Evolutionary conservation across 2,329 filamentous ascomycete species (phyloP).

Genomic region (Torrubiella hemipterigena): DNA sequence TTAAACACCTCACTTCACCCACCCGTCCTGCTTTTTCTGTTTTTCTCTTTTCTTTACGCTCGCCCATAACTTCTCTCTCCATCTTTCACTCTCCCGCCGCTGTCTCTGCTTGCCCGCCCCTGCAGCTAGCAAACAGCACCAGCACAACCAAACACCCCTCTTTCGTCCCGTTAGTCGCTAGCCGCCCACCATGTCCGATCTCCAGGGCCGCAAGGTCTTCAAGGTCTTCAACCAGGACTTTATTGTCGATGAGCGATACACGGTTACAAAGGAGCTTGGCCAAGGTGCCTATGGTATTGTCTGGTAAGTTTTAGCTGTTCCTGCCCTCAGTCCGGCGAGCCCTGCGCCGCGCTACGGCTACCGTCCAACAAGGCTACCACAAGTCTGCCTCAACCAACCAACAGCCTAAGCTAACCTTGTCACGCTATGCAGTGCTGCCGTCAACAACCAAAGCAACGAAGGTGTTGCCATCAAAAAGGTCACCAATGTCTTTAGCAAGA

Average conservation of each 20-base stretch:
- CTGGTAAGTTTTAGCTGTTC: conserved; percentile 48
- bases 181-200: conserved; percentile 27
- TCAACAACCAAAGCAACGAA: conserved; percentile 81
- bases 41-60: conserved; percentile 6
- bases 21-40: too few relatives aligned
- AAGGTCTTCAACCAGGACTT: conserved; percentile 99
- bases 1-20: too few relatives aligned
- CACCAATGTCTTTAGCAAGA: conserved; percentile 99
- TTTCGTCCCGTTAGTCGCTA: too few relatives aligned
- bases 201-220: conserved; percentile 70
- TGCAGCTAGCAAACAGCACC: conserved; percentile 4
- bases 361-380: neutral
- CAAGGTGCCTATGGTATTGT: conserved; percentile 98
- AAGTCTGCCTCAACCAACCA: neutral
- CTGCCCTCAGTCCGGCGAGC: too few relatives aligned
- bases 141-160: conserved; percentile 4
- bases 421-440: conserved; percentile 58
- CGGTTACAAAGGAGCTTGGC: conserved; percentile 94
- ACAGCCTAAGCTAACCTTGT: conserved; percentile 2
- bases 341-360: conserved; percentile 1
- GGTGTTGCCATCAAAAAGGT: conserved; percentile 99
- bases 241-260: conserved; percentile 95
- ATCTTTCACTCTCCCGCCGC: too few relatives aligned
- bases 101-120: too few relatives aligned
- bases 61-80: conserved; percentile 4